Base-by-base conservation (phyloP, 148 eudicot species). In the Nepenthes gracilis region DNA sequence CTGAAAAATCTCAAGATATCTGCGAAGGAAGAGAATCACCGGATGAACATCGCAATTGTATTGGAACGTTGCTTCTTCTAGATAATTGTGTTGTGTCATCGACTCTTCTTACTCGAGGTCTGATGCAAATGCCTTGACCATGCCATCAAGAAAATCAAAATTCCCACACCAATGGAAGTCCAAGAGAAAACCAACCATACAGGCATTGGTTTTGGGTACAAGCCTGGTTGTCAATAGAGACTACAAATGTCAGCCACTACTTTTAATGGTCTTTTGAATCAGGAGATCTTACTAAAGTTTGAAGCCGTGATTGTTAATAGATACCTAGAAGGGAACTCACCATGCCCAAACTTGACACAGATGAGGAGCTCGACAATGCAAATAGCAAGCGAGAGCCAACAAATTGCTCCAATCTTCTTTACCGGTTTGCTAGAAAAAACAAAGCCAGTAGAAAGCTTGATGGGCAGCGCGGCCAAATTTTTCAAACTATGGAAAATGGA, bases 321-420 rank as follows among this genome's bases (percentile, higher is more conserved):
- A 57, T 2, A 8, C 38, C 4, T 48, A 55, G 53, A 35, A 15
- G 62, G 36, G 59, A 64, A 75, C 87, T 7, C 55, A 88, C 98
- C 98, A 33, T 89, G 84, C 61, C 98, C 98, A 64, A 93, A 93
- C 75, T 93, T 93, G 68, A 93, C 79, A 65, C 98, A 93, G 34
- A 93, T 93, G 65, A 93, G 86, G 50, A 93, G 83, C 61, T 93
- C 98, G 13, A 93, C 72, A 35, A 93, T 93, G 83, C 98, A 93
- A 48, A 93, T 88, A 47, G 96, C 98, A 65, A 86, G 67, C 12
- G 98, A 85, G 52, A 93, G 95, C 98, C 98, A 93, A 61, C 96
- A 88, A 71, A 85, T 80, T 43, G 98, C 90, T 48, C 98, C 98
- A 36, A 92, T 91, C 70, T 93, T 88, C 65, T 88, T 93, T 54